A percentile compares a stretch with the other conserved stretches of the same genome.
Conservation (phyloP, 129 eudicot genomes). For the Flaveria trinervia region DNA sequence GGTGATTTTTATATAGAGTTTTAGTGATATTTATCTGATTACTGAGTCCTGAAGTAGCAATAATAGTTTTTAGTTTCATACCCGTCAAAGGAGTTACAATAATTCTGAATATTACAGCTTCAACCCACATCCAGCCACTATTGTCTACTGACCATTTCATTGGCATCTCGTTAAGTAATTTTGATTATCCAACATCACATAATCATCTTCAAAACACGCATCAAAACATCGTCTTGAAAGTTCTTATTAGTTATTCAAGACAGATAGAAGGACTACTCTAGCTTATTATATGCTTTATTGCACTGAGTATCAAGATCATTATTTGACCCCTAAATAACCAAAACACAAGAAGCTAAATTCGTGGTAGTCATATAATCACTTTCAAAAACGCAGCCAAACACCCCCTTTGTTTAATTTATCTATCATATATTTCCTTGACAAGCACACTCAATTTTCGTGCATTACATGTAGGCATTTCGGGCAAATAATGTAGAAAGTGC, state of each 20-base stretch:
- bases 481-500: constrained; percentile 94
- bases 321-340: not conserved
- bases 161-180: not conserved
- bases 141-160: not conserved
- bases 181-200: not conserved
- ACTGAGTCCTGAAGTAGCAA: not conserved
- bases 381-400: constrained; percentile 1
- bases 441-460: constrained; percentile 22
- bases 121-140: not conserved
- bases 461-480: constrained; percentile 78
- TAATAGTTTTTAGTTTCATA: constrained; percentile 1
- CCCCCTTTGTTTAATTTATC: not conserved
- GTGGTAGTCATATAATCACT: not conserved
- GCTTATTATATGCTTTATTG: constrained; percentile 1
- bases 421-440: not conserved
- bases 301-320: not conserved
- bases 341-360: not conserved
- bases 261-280: not conserved
- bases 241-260: not conserved
- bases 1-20: not conserved
- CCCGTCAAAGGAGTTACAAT: not conserved
- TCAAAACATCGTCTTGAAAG: not conserved
- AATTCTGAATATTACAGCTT: not conserved
- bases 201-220: not conserved
- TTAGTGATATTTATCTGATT: not conserved